A percentile compares a stretch with the other conserved stretches of the same genome.
phyloP scores from a whole-genome alignment of 768 basidiomycete species.

The Lepiota venenata region DNA sequence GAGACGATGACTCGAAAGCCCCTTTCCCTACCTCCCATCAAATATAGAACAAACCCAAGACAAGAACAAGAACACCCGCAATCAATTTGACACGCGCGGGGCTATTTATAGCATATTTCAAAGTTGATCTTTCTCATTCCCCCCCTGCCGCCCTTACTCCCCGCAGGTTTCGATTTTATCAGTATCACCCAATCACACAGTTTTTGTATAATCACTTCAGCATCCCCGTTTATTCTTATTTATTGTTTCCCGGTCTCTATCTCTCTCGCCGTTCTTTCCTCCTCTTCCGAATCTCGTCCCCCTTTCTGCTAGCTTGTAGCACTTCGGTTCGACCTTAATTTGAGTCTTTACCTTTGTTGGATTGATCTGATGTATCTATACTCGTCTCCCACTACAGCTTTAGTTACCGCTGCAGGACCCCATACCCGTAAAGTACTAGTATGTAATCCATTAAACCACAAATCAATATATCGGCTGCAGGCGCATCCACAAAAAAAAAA shows the following conservation, averaged over 20 bases:
- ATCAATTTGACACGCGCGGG: not conserved
- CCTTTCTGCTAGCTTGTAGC: not conserved
- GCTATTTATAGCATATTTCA: not conserved
- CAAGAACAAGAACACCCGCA: not conserved
- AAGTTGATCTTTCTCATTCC: not conserved
- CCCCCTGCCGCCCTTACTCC: not conserved
- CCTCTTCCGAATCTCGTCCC: not conserved
- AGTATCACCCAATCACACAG: not conserved
- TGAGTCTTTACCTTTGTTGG: not conserved
- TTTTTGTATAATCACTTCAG: not conserved
- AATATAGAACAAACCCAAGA: slow-evolving; percentile 6
- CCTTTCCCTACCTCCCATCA: not conserved
- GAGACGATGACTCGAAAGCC: not conserved
- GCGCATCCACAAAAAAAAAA: not conserved
- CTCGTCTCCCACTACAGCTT: too few relatives aligned
- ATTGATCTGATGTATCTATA: too few relatives aligned
- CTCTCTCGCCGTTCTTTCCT: not conserved
- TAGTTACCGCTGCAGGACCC: too few relatives aligned
- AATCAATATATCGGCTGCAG: slow-evolving; percentile 1
- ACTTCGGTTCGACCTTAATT: not conserved
- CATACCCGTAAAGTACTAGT: too few relatives aligned
- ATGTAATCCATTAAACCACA: not conserved
- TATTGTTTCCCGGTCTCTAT: not conserved
- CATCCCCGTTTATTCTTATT: slow-evolving; percentile 7
- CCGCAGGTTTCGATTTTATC: not conserved